Evolutionary conservation across 495 filamentous ascomycete species (phyloP), one percentile per base, ranked within the genome.

Genomic region (Entonaema liquescens): DNA sequence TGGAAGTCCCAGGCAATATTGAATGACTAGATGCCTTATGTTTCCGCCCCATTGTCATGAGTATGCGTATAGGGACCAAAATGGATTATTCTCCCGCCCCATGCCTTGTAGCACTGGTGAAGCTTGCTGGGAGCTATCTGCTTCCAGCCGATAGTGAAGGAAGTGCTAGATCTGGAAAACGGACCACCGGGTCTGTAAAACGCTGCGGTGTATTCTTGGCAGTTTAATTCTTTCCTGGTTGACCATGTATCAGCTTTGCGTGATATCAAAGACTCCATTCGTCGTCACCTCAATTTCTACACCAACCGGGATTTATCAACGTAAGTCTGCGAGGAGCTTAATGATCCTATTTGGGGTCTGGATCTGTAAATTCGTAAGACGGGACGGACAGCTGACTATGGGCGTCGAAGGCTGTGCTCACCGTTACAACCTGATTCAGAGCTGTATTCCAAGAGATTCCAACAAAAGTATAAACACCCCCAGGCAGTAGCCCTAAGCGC

Each of bases 321-420:
- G 38, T 11, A 47, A 21, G 31, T 12, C 26, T 57, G 42, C 26
- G 21, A 59, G 19, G 59, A 60, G 44, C 47, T 56, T 64, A 60
- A 42, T 70, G 61, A 65, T 65, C 61, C 61, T 56, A 21, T 55
- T 58, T 44, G 33, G 47, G 50, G 38, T 29, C 17, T 25, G 13
- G 62, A 47, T 23, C 40, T 12, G 25, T 33, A 31, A 33, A 33
- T 38, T 19, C 1, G 31, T 23, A 33, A 19, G 33, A 5, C 2
- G 5, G 29, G 21, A 67, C n/a, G 42, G 21, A 26, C 17, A 59
- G 19, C 54, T 17, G 13, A 33, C 13, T 21, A 42, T 26, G 29
- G 33, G 44, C 23, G 17, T 25, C n/a, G 31, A 13, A 49, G 52
- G 13, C 23, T 44, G 19, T 15, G 26, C 12, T 47, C 9, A 1